Base-by-base conservation (phyloP, 164 flowering plant genomes). In the Malania oleifera region DNA sequence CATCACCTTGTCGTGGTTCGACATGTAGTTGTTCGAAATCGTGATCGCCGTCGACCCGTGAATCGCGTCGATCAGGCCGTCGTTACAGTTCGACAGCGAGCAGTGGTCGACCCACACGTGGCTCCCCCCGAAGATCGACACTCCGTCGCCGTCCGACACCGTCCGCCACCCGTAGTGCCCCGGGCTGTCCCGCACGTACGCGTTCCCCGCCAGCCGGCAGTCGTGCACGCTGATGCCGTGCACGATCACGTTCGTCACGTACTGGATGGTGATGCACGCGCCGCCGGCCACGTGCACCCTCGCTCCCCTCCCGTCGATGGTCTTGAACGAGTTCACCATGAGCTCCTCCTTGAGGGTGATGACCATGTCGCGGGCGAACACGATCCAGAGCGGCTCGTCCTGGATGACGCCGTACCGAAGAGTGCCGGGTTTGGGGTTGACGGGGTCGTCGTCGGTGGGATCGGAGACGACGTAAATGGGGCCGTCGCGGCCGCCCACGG, bases 1-100 rank as follows among this genome's bases (percentile, higher is more conserved):
- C 93, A 89, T 86, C 9, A 84, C 96, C 73, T 89, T 81, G 62
- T 89, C 64, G 58, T 89, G 96, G 47, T 80, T 87, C 7, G 87
- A 81, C 81, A 89, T 48, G 62, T 77, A 79, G 60, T 86, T 86
- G 73, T 89, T 89, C 1, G 91, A 83, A 15, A 88, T 73, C 0
- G 96, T 88, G 22, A 88, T 84, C 26, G 85, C 85, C 0, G 86
- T 88, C 0, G 96, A 84, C 14, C 86, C 96, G 37, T 65, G 76
- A 35, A 88, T 82, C 2, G 84, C 92, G 56, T 88, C 96, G 4
- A 88, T 71, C 31, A 89, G 56, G 2, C 96, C 93, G 46, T 89
- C 96, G 2, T 59, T 23, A 53, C 93, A 86, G 13, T 75, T 86
- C 0, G 88, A 82, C 40, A 86, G 58, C 0, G 83, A 72, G 65